A percentile compares a stretch with the other conserved stretches of the same genome.
phyloP scores from a whole-genome alignment of 1,139 yeast species.

The Groenewaldozyma sp. region DNA sequence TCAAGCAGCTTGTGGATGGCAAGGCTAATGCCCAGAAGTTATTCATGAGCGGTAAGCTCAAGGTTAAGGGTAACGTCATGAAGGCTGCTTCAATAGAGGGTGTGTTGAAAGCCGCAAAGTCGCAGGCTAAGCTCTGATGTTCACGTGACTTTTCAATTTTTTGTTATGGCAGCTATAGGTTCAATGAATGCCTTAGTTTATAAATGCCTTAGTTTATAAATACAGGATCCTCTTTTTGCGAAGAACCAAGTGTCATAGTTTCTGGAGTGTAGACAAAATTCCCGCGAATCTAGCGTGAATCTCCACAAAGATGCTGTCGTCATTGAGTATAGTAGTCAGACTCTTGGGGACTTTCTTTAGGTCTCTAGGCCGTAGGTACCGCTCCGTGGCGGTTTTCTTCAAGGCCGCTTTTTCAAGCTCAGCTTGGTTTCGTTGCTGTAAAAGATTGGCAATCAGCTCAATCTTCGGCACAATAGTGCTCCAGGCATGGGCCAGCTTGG shows the following conservation, averaged over 20 bases:
- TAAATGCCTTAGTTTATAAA: too few species aligned
- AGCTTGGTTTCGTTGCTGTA: slow-evolving; percentile 38
- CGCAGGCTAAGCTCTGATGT: slow-evolving; percentile 39
- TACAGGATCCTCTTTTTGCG: too few species aligned
- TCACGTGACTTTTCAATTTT: neutral
- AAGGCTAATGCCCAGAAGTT: slow-evolving; percentile 79
- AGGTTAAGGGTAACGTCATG: slow-evolving; percentile 84
- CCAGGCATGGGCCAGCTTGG: slow-evolving; percentile 48
- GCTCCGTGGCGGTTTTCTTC: slow-evolving; percentile 32
- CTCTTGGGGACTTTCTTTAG: slow-evolving; percentile 44
- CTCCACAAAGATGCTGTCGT: slow-evolving; percentile 48
- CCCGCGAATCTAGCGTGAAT: slow-evolving; percentile 41
- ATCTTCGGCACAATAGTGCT: slow-evolving; percentile 44
- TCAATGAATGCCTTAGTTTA: neutral
- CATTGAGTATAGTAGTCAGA: slow-evolving; percentile 51
- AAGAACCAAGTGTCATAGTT: too few species aligned
- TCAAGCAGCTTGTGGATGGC: slow-evolving; percentile 62
- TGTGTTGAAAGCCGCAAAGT: slow-evolving; percentile 56
- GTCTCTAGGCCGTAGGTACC: slow-evolving; percentile 44
- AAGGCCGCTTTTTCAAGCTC: slow-evolving; percentile 16
- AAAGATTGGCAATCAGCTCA: slow-evolving; percentile 40
- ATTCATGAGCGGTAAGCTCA: slow-evolving; percentile 75
- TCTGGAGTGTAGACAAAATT: slow-evolving; percentile 31
- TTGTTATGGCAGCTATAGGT: slow-evolving; percentile 4
- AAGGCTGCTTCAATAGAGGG: slow-evolving; percentile 74